A percentile compares a stretch with the other conserved stretches of the same genome.
Conservation (phyloP, 1,284 basidiomycete species). For the Fomitopsis palustris region DNA sequence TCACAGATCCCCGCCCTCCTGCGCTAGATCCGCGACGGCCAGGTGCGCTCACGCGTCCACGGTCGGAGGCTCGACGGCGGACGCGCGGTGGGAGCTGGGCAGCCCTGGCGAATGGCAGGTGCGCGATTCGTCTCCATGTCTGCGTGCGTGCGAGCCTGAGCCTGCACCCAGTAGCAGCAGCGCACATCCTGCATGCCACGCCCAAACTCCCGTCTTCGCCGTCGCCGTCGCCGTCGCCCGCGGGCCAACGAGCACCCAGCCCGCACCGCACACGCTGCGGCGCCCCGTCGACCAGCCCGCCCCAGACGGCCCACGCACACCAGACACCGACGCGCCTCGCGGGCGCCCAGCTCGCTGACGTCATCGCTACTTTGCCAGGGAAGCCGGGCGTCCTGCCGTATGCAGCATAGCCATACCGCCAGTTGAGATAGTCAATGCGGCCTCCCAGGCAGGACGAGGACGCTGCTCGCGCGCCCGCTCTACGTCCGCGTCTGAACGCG, state of each 20-base stretch:
- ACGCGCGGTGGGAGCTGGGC: not conserved
- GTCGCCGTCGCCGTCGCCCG: not conserved
- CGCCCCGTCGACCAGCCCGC: not conserved
- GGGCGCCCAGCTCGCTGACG: not conserved
- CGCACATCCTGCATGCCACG: too few species aligned
- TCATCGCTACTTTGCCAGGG: not conserved
- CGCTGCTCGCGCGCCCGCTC: too few species aligned
- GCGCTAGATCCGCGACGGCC: not conserved
- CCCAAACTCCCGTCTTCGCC: not conserved
- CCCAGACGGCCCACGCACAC: not conserved
- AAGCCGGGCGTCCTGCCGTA: too few species aligned
- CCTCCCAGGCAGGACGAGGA: too few species aligned
- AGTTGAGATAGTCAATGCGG: too few species aligned
- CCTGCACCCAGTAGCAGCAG: too few species aligned
- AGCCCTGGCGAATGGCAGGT: not conserved
- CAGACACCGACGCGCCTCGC: not conserved
- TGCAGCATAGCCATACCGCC: too few species aligned
- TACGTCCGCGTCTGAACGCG: too few species aligned
- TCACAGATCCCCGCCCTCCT: not conserved
- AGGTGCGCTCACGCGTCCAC: not conserved
- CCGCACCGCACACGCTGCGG: too few species aligned
- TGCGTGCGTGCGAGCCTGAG: not conserved
- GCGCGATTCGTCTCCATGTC: not conserved
- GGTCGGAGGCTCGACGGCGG: not conserved
- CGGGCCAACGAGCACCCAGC: not conserved